These are phyloP conservation scores for Ogataea ramenticola DNA, from an alignment of 805 yeast genomes.

Conservation along the genomic window DNA sequence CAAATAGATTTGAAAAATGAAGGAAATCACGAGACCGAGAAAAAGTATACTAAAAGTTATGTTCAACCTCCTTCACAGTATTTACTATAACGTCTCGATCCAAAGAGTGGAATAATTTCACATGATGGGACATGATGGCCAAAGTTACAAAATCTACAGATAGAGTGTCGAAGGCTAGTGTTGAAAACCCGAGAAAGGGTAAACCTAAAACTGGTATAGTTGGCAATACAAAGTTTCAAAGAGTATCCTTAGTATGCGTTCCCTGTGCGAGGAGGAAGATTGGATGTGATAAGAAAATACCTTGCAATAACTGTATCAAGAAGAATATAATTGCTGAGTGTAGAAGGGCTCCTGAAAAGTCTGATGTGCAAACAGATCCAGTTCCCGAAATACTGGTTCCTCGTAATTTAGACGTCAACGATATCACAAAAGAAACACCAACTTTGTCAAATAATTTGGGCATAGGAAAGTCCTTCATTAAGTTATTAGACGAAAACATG, in stretches of 20 bases:
- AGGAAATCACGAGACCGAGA: no score
- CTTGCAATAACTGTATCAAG: slow-evolving; percentile 15
- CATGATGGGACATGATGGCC: no score
- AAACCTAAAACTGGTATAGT: no score
- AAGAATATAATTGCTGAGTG: slow-evolving; percentile 5
- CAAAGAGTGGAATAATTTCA: no score
- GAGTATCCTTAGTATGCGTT: slow-evolving; percentile 13
- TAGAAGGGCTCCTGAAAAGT: neutral
- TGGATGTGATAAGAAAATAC: slow-evolving; percentile 18
- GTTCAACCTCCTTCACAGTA: no score
- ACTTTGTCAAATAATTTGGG: neutral
- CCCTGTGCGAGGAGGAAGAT: slow-evolving; percentile 17
- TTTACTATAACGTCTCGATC: no score
- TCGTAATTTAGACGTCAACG: neutral
- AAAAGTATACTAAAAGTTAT: no score
- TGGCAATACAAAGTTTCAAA: neutral
- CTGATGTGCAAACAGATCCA: neutral
- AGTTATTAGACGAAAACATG: neutral
- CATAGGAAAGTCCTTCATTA: neutral
- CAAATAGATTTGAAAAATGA: no score
- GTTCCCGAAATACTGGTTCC: neutral
- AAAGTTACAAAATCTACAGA: no score
- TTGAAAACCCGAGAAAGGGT: no score
- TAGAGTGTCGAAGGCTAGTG: neutral
- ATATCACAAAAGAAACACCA: slow-evolving; percentile 1